phyloP scores from a whole-genome alignment of 2,329 filamentous ascomycete genomes.

The Talaromyces sp. region DNA sequence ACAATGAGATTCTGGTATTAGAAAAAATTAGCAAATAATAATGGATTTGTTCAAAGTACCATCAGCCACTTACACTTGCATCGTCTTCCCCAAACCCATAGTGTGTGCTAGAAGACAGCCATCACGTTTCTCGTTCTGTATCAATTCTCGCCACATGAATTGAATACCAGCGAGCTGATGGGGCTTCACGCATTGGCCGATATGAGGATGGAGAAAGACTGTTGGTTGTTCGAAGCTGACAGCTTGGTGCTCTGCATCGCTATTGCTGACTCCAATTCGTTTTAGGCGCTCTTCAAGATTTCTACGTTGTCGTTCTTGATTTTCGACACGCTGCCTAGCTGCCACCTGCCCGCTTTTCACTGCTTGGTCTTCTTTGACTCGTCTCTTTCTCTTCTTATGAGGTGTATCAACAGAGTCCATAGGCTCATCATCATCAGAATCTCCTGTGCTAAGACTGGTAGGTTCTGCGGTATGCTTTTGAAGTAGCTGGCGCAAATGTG shows the following conservation, averaged over 20 bases:
- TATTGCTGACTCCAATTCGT: constrained; percentile 31
- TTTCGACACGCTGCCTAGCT: constrained; percentile 52
- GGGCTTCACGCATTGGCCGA: constrained; percentile 65
- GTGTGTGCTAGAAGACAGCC: constrained; percentile 83
- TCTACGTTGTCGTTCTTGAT: constrained; percentile 53
- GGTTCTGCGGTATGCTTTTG: neutral
- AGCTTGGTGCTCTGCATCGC: constrained; percentile 47
- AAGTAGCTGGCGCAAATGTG: constrained; percentile 9
- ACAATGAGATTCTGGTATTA: constrained; percentile 62
- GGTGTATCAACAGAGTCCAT: constrained; percentile 32
- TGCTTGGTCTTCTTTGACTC: constrained; percentile 48
- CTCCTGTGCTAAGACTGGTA: neutral
- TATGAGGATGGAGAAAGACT: constrained; percentile 58
- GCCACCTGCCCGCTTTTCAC: constrained; percentile 55
- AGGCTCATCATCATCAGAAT: constrained; percentile 22
- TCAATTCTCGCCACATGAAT: constrained; percentile 84
- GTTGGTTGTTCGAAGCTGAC: constrained; percentile 43
- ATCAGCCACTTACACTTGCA: constrained; percentile 63
- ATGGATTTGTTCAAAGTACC: neutral
- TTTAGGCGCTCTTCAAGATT: constrained; percentile 31
- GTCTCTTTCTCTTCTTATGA: constrained; percentile 47
- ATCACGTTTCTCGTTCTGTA: constrained; percentile 60
- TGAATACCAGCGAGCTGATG: constrained; percentile 79
- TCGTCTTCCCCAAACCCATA: constrained; percentile 90
- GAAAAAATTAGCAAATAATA: constrained; percentile 13